phyloP scores from a whole-genome alignment of 768 basidiomycete genomes.

The Podaxis sp. region DNA sequence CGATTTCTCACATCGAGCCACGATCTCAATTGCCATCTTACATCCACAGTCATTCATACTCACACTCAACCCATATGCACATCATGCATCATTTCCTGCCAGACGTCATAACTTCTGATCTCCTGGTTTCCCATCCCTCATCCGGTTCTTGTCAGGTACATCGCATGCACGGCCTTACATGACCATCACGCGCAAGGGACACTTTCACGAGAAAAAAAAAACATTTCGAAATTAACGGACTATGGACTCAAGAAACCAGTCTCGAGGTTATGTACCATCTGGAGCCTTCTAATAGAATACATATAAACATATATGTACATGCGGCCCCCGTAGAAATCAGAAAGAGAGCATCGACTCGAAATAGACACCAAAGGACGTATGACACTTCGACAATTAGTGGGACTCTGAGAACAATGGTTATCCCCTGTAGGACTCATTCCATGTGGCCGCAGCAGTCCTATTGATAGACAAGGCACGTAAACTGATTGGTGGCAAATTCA shows the following conservation, averaged over 20 bases:
- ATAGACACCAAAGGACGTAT: not conserved
- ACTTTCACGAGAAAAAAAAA: not conserved
- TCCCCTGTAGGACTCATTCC: not conserved
- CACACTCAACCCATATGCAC: not conserved
- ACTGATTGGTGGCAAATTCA: not conserved
- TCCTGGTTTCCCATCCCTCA: not conserved
- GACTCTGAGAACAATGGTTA: not conserved
- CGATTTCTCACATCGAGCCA: not conserved
- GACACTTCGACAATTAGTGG: not conserved
- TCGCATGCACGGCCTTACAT: not conserved
- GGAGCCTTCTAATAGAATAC: not conserved
- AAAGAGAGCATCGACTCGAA: not conserved
- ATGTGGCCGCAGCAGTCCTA: not conserved
- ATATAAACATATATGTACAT: not conserved
- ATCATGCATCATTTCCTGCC: not conserved
- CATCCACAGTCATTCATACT: not conserved
- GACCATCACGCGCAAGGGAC: not conserved
- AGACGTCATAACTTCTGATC: not conserved
- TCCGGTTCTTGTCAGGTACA: not conserved
- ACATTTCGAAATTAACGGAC: not conserved
- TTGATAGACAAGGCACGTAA: slow-evolving; percentile 5
- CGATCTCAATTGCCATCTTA: not conserved
- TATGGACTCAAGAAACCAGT: not conserved
- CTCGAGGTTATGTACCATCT: not conserved
- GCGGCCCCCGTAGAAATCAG: not conserved